Conservation (phyloP, 2,329 filamentous ascomycete species). For the Fusarium guadeloupense region DNA sequence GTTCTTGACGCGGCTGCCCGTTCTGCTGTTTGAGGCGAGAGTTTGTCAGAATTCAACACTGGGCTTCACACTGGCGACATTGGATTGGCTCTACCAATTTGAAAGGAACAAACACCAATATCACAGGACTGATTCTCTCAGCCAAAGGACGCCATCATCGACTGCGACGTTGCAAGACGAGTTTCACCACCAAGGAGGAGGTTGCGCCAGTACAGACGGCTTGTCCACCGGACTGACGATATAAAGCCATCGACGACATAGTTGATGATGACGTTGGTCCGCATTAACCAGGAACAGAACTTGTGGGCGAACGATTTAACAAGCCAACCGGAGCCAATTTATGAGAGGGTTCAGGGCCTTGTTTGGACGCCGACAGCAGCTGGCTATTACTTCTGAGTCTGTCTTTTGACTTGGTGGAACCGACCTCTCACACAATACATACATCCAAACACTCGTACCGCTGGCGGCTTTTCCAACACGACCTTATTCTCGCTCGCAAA, state of each 20-base stretch:
- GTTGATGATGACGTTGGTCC: slow-evolving; percentile 23
- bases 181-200: slow-evolving; percentile 10
- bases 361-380: background rate
- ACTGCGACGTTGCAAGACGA: background rate
- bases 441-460: too few species aligned
- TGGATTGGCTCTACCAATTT: background rate
- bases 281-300: slow-evolving; percentile 12
- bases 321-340: background rate
- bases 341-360: background rate
- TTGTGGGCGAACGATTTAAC: background rate
- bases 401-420: background rate
- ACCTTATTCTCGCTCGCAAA: background rate
- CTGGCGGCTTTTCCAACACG: background rate
- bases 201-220: slow-evolving; percentile 2
- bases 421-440: background rate
- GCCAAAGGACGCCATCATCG: slow-evolving; percentile 8
- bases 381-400: background rate
- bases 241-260: slow-evolving; percentile 18
- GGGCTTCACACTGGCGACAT: background rate
- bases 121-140: background rate
- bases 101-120: slow-evolving; percentile 4
- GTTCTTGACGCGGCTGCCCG: slow-evolving; percentile 26
- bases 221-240: background rate
- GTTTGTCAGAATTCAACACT: slow-evolving; percentile 4
- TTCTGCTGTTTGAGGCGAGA: slow-evolving; percentile 14